Evolutionary conservation across 2,329 filamentous ascomycete genomes (phyloP), one percentile per base, ranked within the genome.

Genomic region (Dactylellina drechsleri): DNA sequence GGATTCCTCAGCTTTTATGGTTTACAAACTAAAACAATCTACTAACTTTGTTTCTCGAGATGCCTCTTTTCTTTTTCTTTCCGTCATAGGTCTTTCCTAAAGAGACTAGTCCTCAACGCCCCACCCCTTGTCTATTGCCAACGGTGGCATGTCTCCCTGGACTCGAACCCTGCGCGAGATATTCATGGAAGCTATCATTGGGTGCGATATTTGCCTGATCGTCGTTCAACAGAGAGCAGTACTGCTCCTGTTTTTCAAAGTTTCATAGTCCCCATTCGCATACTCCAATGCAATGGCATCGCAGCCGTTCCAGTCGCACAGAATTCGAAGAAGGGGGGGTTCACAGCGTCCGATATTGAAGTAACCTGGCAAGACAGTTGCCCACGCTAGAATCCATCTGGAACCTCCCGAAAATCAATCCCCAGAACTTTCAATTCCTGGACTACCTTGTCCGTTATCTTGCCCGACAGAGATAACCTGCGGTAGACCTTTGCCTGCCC

Each of bases 351-450:
- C 23, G 41, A 60, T 26, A 16, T 36, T 59, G 49, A 36, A 10
- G 49, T 47, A 53, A 50, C 49, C 41, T 65, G 49, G 7, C 62
- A 58, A 15, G 20, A 40, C 40, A 57, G 12, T 54, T 28, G 15
- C 16, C 45, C 58, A 64, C 64, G 58, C 71, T 75, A 75, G 71
- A 68, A 59, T 75, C 56, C 64, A 68, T 68, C 57, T 75, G 71
- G 71, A 75, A 75, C 71, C 40, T 75, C 57, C 47, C 52, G 56
- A 64, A 74, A 4, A 8, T 47, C 28, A 36, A n/a, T 58, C 26
- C 61, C 56, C 16, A 61, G 58, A 50, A 65, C 36, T 41, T 31
- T 53, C 43, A 62, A 64, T 64, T 49, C 52, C 64, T 50, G 53
- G 62, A 23, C 50, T 18, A 53, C 64, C 65, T 75, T 49, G 71